A percentile compares a stretch with the other conserved stretches of the same genome.
These are phyloP conservation scores for Nothophoma quercina DNA, from an alignment of 2,329 filamentous ascomycete genomes.

Conservation along the genomic window DNA sequence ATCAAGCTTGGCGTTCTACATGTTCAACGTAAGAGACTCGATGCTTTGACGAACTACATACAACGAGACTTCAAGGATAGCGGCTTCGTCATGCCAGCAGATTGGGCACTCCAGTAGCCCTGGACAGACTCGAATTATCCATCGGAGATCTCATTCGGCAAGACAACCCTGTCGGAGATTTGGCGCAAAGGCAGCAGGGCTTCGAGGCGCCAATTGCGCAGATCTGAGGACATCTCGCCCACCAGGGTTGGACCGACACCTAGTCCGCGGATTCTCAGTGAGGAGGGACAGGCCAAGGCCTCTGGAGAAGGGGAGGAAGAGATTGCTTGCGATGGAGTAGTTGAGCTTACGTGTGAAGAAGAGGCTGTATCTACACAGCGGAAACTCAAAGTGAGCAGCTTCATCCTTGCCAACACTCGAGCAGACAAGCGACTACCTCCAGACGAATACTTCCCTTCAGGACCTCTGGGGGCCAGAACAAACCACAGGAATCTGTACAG, in stretches of 20 bases:
- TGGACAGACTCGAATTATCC: slow-evolving; percentile 1
- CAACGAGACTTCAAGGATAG: slow-evolving; percentile 54
- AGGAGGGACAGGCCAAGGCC: not conserved
- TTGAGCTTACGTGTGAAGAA: too few species aligned
- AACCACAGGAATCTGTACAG: not conserved
- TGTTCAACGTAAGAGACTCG: slow-evolving; percentile 58
- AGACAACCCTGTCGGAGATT: not conserved
- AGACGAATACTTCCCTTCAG: not conserved
- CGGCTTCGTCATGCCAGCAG: slow-evolving; percentile 58
- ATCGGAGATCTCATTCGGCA: not conserved
- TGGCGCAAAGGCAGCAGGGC: not conserved
- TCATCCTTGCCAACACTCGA: slow-evolving; percentile 10
- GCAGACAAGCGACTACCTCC: slow-evolving; percentile 2
- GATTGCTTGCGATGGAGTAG: not conserved
- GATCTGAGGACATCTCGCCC: slow-evolving; percentile 5
- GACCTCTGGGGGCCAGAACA: not conserved
- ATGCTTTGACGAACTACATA: slow-evolving; percentile 55
- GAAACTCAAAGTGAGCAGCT: slow-evolving; percentile 2
- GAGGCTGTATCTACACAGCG: not conserved
- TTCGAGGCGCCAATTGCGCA: not conserved
- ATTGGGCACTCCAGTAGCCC: slow-evolving; percentile 44
- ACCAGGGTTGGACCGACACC: not conserved
- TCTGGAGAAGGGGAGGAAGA: not conserved
- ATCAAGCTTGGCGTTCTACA: slow-evolving; percentile 53
- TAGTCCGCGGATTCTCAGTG: not conserved